Evolutionary conservation across 306 rosid species (phyloP).

Genomic region (Chamaecrista fasciculata): DNA sequence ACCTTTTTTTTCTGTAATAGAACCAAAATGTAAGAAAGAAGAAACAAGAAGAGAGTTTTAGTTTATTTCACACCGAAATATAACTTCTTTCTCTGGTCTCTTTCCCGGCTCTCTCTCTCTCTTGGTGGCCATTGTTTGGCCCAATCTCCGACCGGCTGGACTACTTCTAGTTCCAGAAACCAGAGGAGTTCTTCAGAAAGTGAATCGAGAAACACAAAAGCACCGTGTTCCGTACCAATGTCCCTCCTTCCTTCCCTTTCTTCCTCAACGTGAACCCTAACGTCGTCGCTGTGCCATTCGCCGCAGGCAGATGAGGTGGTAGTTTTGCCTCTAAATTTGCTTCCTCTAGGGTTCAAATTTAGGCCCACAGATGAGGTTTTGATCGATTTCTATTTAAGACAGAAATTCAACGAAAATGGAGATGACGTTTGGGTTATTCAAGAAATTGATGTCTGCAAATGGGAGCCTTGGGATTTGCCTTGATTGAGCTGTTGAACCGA

Average conservation of each 20-base stretch:
- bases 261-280: conserved; percentile 68
- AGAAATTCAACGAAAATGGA: conserved; percentile 72
- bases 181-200: conserved; percentile 70
- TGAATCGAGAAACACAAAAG: conserved; percentile 74
- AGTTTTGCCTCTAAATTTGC: conserved; percentile 41
- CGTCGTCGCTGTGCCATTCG: background rate
- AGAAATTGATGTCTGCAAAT: conserved; percentile 90
- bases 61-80: too few relatives aligned
- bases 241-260: conserved; percentile 89
- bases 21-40: too few relatives aligned
- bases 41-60: too few relatives aligned
- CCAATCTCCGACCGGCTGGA: conserved; percentile 66
- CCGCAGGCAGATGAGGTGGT: conserved; percentile 35
- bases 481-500: background rate
- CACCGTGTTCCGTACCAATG: conserved; percentile 84
- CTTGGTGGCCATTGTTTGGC: conserved; percentile 80
- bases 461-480: conserved; percentile 98
- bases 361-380: conserved; percentile 89
- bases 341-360: conserved; percentile 89
- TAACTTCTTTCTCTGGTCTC: too few relatives aligned
- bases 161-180: conserved; percentile 95
- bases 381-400: conserved; percentile 65
- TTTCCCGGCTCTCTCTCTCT: too few relatives aligned
- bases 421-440: conserved; percentile 70
- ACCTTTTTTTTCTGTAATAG: too few relatives aligned